Evolutionary conservation across 306 rosid species (phyloP).

Genomic region (Trifolium pratense): DNA sequence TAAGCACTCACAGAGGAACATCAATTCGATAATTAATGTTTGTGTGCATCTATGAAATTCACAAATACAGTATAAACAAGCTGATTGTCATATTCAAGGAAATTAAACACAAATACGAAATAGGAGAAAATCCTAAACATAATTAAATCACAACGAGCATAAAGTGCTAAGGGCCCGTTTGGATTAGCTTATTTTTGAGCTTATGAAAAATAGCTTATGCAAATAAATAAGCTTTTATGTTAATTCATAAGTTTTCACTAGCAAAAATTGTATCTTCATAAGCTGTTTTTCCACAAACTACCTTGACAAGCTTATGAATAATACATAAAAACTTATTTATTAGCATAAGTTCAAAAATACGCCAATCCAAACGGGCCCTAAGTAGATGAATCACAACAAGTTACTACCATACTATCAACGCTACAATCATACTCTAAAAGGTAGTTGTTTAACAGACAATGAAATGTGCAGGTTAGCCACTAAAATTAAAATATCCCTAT

Average conservation of each 20-base stretch:
- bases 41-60: constrained; percentile 12
- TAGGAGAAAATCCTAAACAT: not conserved
- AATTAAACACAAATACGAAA: constrained; percentile 21
- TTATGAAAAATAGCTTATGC: too few species aligned
- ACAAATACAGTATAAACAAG: constrained; percentile 5
- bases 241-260: too few species aligned
- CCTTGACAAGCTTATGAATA: too few species aligned
- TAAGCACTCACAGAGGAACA: constrained; percentile 23
- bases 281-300: too few species aligned
- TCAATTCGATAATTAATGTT: not conserved
- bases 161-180: not conserved
- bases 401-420: constrained; percentile 6
- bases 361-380: not conserved
- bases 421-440: constrained; percentile 7
- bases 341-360: too few species aligned
- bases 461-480: not conserved
- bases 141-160: constrained; percentile 1
- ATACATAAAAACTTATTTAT: too few species aligned
- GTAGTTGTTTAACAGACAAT: not conserved
- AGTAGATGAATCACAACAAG: constrained; percentile 14
- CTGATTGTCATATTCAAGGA: constrained; percentile 10
- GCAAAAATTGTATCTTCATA: too few species aligned
- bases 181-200: too few species aligned
- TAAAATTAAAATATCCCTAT: constrained; percentile 16
- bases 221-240: too few species aligned